Percentiles rank a stretch among this genome's conserved stretches.
These are phyloP conservation scores for Globisporangium heterothallicum DNA, from an alignment of 352 stramenopile species.

Conservation along the genomic window DNA sequence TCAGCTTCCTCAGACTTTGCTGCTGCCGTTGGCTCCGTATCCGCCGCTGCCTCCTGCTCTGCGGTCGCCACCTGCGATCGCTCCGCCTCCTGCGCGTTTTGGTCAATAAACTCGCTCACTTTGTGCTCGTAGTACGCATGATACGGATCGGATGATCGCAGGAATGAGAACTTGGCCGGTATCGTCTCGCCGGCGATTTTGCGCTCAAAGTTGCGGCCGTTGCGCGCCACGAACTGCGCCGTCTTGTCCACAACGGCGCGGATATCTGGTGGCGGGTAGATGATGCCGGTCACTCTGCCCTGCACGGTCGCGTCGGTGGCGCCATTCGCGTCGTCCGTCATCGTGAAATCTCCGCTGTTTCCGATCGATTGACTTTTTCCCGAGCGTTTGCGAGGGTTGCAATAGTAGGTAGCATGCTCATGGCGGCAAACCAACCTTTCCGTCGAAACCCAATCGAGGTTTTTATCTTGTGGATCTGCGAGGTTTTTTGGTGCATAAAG, in stretches of 20 bases:
- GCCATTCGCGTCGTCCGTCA: conserved; percentile 6
- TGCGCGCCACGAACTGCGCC: conserved; percentile 97
- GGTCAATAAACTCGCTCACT: conserved; percentile 82
- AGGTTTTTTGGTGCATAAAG: no score
- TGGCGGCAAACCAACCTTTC: no score
- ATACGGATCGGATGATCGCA: conserved; percentile 93
- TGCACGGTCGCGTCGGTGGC: conserved; percentile 37
- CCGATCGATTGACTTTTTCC: not conserved
- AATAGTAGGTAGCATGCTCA: no score
- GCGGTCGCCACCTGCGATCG: conserved; percentile 5
- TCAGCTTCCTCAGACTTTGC: conserved; percentile 1
- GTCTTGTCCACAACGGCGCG: conserved; percentile 98
- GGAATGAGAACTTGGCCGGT: conserved; percentile 97
- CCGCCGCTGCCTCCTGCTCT: conserved; percentile 16
- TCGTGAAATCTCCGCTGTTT: conserved; percentile 13
- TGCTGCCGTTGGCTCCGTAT: conserved; percentile 15
- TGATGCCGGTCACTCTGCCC: conserved; percentile 87
- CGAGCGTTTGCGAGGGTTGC: not conserved
- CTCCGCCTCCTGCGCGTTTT: conserved; percentile 20
- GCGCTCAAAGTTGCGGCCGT: conserved; percentile 96
- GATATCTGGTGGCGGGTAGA: conserved; percentile 97
- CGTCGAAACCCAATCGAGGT: no score
- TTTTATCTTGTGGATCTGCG: no score
- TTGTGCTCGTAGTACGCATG: conserved; percentile 99
- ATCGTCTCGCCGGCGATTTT: conserved; percentile 95